phyloP scores from a whole-genome alignment of 345 rosid genomes.

The Euphorbia tirucalli region DNA sequence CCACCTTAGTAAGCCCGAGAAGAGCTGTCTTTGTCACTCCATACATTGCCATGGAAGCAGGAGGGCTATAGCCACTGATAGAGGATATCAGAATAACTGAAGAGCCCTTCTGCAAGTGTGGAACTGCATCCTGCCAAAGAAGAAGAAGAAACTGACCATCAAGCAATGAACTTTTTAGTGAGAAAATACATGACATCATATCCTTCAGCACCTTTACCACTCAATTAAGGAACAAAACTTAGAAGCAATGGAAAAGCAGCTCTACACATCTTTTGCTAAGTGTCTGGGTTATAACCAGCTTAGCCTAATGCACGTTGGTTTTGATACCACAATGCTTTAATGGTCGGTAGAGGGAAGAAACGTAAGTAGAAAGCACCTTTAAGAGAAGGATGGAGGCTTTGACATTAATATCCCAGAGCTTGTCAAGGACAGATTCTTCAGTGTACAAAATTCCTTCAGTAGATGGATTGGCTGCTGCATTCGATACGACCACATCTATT shows the following conservation, averaged over 20 bases:
- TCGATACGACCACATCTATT: slow-evolving; percentile 71
- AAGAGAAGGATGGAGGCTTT: slow-evolving; percentile 68
- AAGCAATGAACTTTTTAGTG: too few relatives aligned
- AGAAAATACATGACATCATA: too few relatives aligned
- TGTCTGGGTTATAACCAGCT: background rate
- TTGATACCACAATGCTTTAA: background rate
- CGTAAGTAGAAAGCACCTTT: slow-evolving; percentile 36
- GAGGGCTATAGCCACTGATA: slow-evolving; percentile 61
- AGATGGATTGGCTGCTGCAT: slow-evolving; percentile 87
- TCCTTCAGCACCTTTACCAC: background rate
- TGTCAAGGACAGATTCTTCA: slow-evolving; percentile 66
- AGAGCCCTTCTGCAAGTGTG: slow-evolving; percentile 74
- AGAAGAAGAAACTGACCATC: background rate
- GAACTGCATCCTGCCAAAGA: slow-evolving; percentile 61
- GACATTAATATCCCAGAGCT: slow-evolving; percentile 88
- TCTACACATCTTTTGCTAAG: background rate
- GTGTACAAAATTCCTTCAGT: slow-evolving; percentile 53
- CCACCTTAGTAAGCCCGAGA: slow-evolving; percentile 84
- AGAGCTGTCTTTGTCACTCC: slow-evolving; percentile 95
- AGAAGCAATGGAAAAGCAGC: background rate
- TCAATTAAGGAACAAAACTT: background rate
- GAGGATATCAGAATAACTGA: slow-evolving; percentile 77
- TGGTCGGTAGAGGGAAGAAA: background rate
- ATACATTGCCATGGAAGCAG: slow-evolving; percentile 70
- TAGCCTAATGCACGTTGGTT: background rate